Evolutionary conservation across 106 monocot genomes (phyloP).

Genomic region (Xerophyta viscosa): DNA sequence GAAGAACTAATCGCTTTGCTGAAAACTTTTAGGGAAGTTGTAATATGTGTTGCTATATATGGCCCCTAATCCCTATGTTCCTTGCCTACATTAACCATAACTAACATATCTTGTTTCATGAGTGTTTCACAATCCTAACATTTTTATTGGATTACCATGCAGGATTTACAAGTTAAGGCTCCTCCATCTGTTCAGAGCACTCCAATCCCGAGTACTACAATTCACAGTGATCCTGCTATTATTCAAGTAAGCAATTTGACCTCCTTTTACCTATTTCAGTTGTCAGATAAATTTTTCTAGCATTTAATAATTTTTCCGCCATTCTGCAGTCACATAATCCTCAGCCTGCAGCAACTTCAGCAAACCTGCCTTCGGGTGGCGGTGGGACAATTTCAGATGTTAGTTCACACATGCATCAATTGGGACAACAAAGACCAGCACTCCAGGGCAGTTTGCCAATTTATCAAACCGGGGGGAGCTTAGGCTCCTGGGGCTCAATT

Average conservation of each 20-base stretch:
- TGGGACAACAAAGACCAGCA: constrained; percentile 43
- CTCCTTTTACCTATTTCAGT: not conserved
- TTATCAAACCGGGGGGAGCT: constrained; percentile 62
- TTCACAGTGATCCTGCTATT: constrained; percentile 88
- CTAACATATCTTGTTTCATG: no score
- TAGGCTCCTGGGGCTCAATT: constrained; percentile 55
- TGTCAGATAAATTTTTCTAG: no score
- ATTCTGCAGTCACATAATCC: constrained; percentile 75
- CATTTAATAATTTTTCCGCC: not conserved
- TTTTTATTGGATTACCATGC: constrained; percentile 11
- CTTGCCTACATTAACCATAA: no score
- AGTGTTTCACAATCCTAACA: no score
- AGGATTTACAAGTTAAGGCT: constrained; percentile 84
- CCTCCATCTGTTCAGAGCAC: constrained; percentile 54
- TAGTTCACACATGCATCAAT: constrained; percentile 42
- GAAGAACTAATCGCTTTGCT: no score
- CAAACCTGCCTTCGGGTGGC: constrained; percentile 34
- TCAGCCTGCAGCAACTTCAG: constrained; percentile 34
- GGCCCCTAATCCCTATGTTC: no score
- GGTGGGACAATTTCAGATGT: constrained; percentile 34
- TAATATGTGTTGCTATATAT: no score
- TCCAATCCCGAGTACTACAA: constrained; percentile 29
- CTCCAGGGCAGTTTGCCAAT: constrained; percentile 60
- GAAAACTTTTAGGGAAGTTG: no score
- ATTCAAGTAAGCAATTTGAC: constrained; percentile 46